These are phyloP conservation scores for Yamadazyma conglobata DNA, from an alignment of 1,139 yeast species.

Conservation along the genomic window DNA sequence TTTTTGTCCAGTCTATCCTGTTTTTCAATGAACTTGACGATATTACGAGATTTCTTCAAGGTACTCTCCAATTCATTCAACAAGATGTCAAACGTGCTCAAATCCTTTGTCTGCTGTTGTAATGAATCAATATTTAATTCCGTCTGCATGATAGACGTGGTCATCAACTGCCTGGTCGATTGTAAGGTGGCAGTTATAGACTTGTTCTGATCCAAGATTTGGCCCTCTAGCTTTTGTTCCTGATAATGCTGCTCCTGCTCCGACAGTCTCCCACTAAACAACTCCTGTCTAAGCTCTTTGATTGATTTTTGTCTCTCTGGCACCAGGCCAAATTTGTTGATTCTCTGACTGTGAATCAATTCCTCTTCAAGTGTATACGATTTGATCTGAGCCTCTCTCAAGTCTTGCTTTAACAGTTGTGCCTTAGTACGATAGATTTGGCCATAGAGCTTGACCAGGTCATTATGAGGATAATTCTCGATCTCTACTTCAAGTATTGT, in stretches of 20 bases:
- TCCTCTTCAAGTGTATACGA: slow-evolving; percentile 24
- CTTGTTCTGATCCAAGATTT: slow-evolving; percentile 46
- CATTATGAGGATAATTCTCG: slow-evolving; percentile 8
- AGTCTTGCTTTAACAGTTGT: slow-evolving; percentile 19
- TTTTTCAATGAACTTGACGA: slow-evolving; percentile 62
- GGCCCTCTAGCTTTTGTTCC: slow-evolving; percentile 23
- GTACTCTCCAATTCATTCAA: slow-evolving; percentile 53
- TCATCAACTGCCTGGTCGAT: slow-evolving; percentile 52
- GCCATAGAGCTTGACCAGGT: slow-evolving; percentile 5
- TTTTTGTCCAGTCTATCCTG: slow-evolving; percentile 64
- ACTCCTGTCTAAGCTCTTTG: slow-evolving; percentile 13
- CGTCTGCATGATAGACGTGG: slow-evolving; percentile 55
- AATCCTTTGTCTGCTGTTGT: slow-evolving; percentile 54
- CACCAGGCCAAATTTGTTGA: slow-evolving; percentile 19
- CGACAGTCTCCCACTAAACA: slow-evolving; percentile 12
- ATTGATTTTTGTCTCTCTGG: slow-evolving; percentile 13
- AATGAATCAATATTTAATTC: slow-evolving; percentile 60
- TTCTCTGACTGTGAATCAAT: slow-evolving; percentile 26
- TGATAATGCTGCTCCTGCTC: slow-evolving; percentile 16
- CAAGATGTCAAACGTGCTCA: slow-evolving; percentile 52
- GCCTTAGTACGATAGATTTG: slow-evolving; percentile 23
- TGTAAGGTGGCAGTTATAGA: slow-evolving; percentile 52
- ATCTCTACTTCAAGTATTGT: slow-evolving; percentile 17
- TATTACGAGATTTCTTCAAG: slow-evolving; percentile 49
- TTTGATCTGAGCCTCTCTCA: slow-evolving; percentile 25